Base-by-base conservation (phyloP, 352 stramenopile genomes). In the Pythium sp. region DNA sequence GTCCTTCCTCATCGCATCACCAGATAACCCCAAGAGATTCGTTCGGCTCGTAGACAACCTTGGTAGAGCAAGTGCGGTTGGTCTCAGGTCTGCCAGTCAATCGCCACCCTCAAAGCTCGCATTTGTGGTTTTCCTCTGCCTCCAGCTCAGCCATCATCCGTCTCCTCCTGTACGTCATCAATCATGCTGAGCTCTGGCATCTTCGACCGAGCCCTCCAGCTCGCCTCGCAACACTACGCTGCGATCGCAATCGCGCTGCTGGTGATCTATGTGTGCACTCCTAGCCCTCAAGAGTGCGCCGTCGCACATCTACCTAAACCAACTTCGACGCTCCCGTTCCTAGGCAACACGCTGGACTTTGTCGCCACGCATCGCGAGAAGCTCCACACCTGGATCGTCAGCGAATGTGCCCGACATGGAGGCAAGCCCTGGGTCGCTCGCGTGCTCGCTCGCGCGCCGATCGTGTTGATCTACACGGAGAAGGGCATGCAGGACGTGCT, bases 401-500 rank as follows among this genome's bases (percentile, higher is more conserved):
- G 71, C 56, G 61, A 76, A 59, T 74, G 69, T 28, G 30, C 59
- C 9, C 22, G 51, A 14, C 63, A 68, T 32, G 14, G 78, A 24
- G 69, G 32, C 15, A 64, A 78, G 38, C 60, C 76, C 60, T 90
- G 80, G 76, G 71, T 74, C 58, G 64, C 86, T 15, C 51, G 69
- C 6, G 69, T 84, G 28, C 62, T 84, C 0, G 78, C 75, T 0
- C 68, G 67, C 34, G 57, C 75, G 2, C 72, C 72, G 7, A 81
- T 65, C 8, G 69, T 89, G 34, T 69, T 91, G 28, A 20, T 91
- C 0, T 78, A 69, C 4, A 79, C 73, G 0, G 65, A 73, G 1
- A 68, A 77, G 53, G 61, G 70, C 5, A 74, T 89, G 4, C 74
- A 87, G 34, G 80, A 91, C 53, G 71, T 86, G 20, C 65, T 84